Evolutionary conservation across 192 early-diverging fungal genomes (phyloP).

Genomic region (Spizellomyces sp.): DNA sequence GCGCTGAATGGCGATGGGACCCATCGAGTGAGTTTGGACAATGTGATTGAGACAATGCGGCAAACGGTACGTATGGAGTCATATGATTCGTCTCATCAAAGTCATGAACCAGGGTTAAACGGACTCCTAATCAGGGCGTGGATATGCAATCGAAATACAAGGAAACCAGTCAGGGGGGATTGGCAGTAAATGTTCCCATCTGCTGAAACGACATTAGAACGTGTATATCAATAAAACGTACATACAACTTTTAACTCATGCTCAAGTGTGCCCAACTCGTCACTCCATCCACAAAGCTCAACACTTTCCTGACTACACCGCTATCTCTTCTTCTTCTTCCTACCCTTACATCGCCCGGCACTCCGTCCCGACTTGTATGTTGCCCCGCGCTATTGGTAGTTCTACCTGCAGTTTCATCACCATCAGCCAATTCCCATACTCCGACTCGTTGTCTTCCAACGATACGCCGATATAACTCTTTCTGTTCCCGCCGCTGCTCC

Average conservation of each 20-base stretch:
- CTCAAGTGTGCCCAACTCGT: constrained; percentile 40
- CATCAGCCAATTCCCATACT: constrained; percentile 19
- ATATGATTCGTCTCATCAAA: background rate
- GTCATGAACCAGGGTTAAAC: too few species aligned
- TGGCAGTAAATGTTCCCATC: constrained; percentile 88
- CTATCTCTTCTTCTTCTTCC: constrained; percentile 19
- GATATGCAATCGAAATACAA: constrained; percentile 98
- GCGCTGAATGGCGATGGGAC: constrained; percentile 91
- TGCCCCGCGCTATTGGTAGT: background rate
- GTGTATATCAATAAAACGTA: background rate
- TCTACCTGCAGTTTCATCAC: background rate
- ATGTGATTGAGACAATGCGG: constrained; percentile 91
- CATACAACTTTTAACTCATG: constrained; percentile 21
- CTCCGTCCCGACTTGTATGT: background rate
- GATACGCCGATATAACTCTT: constrained; percentile 32
- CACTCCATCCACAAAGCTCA: constrained; percentile 45
- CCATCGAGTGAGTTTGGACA: constrained; percentile 88
- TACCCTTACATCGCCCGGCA: background rate
- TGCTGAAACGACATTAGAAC: constrained; percentile 19
- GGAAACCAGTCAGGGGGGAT: constrained; percentile 91
- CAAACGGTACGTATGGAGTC: constrained; percentile 60
- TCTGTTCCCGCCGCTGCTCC: constrained; percentile 35
- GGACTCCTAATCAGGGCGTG: constrained; percentile 45
- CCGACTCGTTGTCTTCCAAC: constrained; percentile 38
- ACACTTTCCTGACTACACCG: constrained; percentile 18